Evolutionary conservation across 208 protist species (phyloP).

Genomic region (Wallacemonas sp.): DNA sequence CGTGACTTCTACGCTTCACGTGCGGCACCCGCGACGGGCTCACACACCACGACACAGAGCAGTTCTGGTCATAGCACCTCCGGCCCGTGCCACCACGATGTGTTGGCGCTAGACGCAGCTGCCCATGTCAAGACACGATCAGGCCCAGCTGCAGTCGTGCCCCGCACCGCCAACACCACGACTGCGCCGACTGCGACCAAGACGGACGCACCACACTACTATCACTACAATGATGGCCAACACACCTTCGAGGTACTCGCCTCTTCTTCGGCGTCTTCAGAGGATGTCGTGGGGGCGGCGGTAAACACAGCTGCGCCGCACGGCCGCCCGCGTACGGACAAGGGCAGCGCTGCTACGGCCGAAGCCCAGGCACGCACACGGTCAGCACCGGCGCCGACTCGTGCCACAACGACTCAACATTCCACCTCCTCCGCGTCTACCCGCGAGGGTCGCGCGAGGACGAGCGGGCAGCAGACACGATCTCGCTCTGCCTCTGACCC

Average conservation of each 20-base stretch:
- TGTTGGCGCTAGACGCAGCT: neutral
- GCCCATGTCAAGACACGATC: too few relatives aligned
- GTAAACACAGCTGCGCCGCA: neutral
- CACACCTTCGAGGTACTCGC: slow-evolving; percentile 8
- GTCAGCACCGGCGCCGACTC: neutral
- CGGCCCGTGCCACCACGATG: neutral
- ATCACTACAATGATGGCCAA: slow-evolving; percentile 3
- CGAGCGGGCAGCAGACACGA: neutral
- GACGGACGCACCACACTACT: neutral
- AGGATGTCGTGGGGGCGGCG: neutral
- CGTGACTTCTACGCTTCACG: neutral
- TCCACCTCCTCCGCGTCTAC: too few relatives aligned
- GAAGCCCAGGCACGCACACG: slow-evolving; percentile 1
- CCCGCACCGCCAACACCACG: too few relatives aligned
- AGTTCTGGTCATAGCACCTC: too few relatives aligned
- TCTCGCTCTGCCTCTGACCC: neutral
- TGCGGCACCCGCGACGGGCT: neutral
- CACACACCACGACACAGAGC: too few relatives aligned
- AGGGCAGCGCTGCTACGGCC: too few relatives aligned
- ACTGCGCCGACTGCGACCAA: neutral
- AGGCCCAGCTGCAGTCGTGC: too few relatives aligned
- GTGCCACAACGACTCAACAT: too few relatives aligned
- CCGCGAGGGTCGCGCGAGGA: too few relatives aligned
- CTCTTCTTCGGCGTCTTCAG: neutral
- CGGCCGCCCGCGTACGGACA: too few relatives aligned